Base-by-base conservation (phyloP, 352 stramenopile genomes). In the Phytopythium aichiense region DNA sequence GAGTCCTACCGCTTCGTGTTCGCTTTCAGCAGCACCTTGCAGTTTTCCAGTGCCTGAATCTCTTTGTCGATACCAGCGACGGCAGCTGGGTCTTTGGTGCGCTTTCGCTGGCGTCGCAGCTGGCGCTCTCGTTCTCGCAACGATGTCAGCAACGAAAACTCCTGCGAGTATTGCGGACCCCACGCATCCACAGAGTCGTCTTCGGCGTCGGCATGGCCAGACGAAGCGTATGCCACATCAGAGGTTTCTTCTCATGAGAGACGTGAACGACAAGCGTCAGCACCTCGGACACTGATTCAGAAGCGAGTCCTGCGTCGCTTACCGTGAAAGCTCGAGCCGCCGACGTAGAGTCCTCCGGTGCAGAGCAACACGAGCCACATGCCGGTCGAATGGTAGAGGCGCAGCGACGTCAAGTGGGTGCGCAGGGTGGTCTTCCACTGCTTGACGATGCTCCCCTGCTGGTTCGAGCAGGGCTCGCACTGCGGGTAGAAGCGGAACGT, bases 281-380 rank as follows among this genome's bases (percentile, higher is more conserved):
- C 23, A 50, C 11, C 20, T 15, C 3, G 4, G 4, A 28, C 4
- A n/a, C n/a, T 5, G 7, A 13, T 28, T 1, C n/a, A 28, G n/a
- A 50, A 50, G 43, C 43, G n/a, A 12, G 23, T 30, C 20, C 15
- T 8, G n/a, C 28, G 6, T 5, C 20, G 30, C 57, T 31, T 49
- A 79, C 73, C 71, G 52, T 88, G 74, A 42, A 87, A 89, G 33
- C 73, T 83, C 11, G 81, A 89, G 5, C 76, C 76, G 8, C 79
- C 80, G n/a, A 91, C 75, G 56, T 91, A 91, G 28, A 91, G 70
- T 7, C 81, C 79, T 33, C 84, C 77, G 0, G 84, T 91, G 58
- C 84, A 91, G 18, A 95, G 69, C 23, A 95, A 60, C 43, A 93
- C 81, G 35, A 95, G 86, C 84, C 87, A 95, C 20, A 94, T 60